phyloP scores from a whole-genome alignment of 176 grass and related monocot genomes.

The Oropetium thomaeum region DNA sequence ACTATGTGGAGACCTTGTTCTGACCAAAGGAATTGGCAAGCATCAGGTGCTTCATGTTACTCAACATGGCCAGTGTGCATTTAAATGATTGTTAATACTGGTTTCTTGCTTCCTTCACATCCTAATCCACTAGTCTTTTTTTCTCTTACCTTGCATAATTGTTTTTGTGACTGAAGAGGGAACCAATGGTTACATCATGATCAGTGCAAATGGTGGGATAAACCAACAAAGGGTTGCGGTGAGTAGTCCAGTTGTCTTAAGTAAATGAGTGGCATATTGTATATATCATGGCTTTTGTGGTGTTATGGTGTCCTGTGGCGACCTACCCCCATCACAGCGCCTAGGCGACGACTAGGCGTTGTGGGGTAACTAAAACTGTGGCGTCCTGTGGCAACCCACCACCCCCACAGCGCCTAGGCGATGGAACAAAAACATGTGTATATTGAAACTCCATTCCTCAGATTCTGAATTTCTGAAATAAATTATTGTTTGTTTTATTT shows the following conservation, averaged over 20 bases:
- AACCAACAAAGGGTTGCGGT: slow-evolving; percentile 98
- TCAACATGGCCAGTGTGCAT: not conserved
- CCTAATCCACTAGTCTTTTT: slow-evolving; percentile 26
- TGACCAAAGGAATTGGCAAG: slow-evolving; percentile 50
- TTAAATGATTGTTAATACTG: not conserved
- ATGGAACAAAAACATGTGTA: too few relatives aligned
- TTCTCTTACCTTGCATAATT: not conserved
- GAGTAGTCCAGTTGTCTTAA: slow-evolving; percentile 35
- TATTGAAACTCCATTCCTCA: not conserved
- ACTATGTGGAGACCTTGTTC: slow-evolving; percentile 81
- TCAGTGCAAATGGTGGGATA: slow-evolving; percentile 97
- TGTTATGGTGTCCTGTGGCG: too few relatives aligned
- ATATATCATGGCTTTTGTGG: too few relatives aligned
- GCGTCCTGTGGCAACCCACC: too few relatives aligned
- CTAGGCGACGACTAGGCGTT: too few relatives aligned
- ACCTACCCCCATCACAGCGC: too few relatives aligned
- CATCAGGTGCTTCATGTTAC: slow-evolving; percentile 41
- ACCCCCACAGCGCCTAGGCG: too few relatives aligned
- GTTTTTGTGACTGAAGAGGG: slow-evolving; percentile 44
- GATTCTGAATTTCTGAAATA: not conserved
- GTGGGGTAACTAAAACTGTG: too few relatives aligned
- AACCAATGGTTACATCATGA: slow-evolving; percentile 76
- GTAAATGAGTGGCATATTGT: not conserved
- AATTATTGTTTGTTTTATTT: not conserved
- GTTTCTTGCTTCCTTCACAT: not conserved